Conservation (phyloP, 345 rosid genomes). For the Euclidium syriacum region DNA sequence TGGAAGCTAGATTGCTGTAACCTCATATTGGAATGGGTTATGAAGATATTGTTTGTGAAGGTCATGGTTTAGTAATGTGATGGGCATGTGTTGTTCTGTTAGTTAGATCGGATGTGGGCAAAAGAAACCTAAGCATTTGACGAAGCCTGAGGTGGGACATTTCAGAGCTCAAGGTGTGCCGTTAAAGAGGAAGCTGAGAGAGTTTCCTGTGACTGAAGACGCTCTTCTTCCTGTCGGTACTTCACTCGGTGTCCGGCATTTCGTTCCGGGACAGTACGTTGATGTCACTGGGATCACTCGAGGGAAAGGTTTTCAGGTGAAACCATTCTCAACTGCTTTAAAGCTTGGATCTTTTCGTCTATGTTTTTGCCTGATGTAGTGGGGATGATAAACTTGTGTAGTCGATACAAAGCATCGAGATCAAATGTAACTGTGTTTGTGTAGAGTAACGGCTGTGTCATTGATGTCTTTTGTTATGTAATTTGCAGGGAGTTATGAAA, state of each 20-base stretch:
- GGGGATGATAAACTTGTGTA: not conserved
- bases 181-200: conserved; percentile 82
- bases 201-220: conserved; percentile 92
- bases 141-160: conserved; percentile 91
- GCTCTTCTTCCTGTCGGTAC: conserved; percentile 86
- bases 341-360: not conserved
- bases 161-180: conserved; percentile 96
- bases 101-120: conserved; percentile 89
- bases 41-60: not conserved
- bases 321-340: not conserved
- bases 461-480: conserved; percentile 16
- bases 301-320: conserved; percentile 97
- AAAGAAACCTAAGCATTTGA: conserved; percentile 91
- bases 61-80: conserved; percentile 21
- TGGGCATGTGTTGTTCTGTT: conserved; percentile 37
- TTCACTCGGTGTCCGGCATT: conserved; percentile 73
- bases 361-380: not conserved
- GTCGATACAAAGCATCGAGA: not conserved
- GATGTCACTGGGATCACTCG: conserved; percentile 83
- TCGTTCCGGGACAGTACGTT: conserved; percentile 82
- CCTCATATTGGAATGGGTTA: not conserved
- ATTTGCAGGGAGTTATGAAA: conserved; percentile 79
- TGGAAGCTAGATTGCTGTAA: not conserved
- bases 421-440: not conserved
- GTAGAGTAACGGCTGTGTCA: not conserved